Percentiles rank a stretch among this genome's conserved stretches.
Evolutionary conservation across 345 rosid genomes (phyloP).

Genomic region (Crucihimalaya himalaica): DNA sequence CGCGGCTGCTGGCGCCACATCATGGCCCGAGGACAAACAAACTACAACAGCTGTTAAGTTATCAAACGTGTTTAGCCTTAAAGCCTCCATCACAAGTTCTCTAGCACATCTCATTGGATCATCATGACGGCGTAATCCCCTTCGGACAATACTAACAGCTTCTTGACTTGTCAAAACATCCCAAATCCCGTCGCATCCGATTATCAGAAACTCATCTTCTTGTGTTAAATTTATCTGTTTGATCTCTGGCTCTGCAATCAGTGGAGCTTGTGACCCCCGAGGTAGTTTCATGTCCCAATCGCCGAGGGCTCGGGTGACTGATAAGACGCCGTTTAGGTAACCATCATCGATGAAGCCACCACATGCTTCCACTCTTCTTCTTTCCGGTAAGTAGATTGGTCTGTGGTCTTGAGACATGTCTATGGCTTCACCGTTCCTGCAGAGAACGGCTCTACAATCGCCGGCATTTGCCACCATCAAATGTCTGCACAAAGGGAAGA

Average conservation of each 20-base stretch:
- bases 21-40: constrained; percentile 58
- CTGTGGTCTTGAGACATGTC: constrained; percentile 86
- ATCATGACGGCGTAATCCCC: constrained; percentile 23
- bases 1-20: constrained; percentile 23
- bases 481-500: constrained; percentile 44
- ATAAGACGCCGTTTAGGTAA: constrained; percentile 70
- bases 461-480: constrained; percentile 87
- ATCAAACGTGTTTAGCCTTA: constrained; percentile 61
- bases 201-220: background rate
- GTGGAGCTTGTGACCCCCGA: constrained; percentile 65
- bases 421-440: constrained; percentile 69
- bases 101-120: constrained; percentile 56
- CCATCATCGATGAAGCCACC: constrained; percentile 73
- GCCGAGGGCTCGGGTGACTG: constrained; percentile 84
- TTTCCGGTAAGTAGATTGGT: constrained; percentile 64
- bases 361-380: constrained; percentile 58
- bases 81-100: constrained; percentile 83
- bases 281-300: constrained; percentile 91
- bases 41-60: constrained; percentile 76
- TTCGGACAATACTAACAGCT: constrained; percentile 53
- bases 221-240: background rate
- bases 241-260: background rate
- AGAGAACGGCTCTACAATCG: constrained; percentile 86
- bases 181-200: constrained; percentile 41
- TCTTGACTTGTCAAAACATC: constrained; percentile 75